Evolutionary conservation across 306 rosid species (phyloP).

Genomic region (Glycine tomentella): DNA sequence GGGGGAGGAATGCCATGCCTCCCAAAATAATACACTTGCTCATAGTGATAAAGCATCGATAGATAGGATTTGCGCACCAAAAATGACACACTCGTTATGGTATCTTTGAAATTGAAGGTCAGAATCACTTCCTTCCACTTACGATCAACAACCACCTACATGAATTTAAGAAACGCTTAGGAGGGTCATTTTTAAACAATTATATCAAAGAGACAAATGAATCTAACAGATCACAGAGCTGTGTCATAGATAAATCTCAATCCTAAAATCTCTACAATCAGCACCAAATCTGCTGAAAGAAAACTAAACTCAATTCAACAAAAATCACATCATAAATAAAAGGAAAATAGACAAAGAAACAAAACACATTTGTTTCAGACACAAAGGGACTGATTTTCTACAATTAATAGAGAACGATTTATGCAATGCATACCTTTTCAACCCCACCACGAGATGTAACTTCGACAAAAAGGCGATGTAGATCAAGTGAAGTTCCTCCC

Average conservation of each 20-base stretch:
- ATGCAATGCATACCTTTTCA: slow-evolving; percentile 64
- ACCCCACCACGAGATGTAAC: slow-evolving; percentile 86
- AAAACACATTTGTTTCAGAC: slow-evolving; percentile 30
- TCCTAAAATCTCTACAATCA: slow-evolving; percentile 19
- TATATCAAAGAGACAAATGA: not conserved
- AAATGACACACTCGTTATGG: slow-evolving; percentile 79
- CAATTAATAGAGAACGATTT: slow-evolving; percentile 16
- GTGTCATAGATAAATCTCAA: slow-evolving; percentile 32
- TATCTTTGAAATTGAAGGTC: slow-evolving; percentile 67
- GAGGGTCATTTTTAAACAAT: no score
- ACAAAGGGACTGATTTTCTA: slow-evolving; percentile 7
- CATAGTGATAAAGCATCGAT: slow-evolving; percentile 82
- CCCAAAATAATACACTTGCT: slow-evolving; percentile 82
- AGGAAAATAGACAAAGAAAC: not conserved
- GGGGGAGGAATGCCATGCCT: slow-evolving; percentile 56
- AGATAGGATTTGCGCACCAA: slow-evolving; percentile 74
- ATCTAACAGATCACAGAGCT: no score
- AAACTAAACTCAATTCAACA: slow-evolving; percentile 27
- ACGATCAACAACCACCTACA: slow-evolving; percentile 76
- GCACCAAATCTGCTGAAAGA: slow-evolving; percentile 29
- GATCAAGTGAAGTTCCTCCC: slow-evolving; percentile 82
- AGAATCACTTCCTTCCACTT: slow-evolving; percentile 81
- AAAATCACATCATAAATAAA: slow-evolving; percentile 3
- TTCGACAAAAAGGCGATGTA: slow-evolving; percentile 76
- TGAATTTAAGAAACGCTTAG: slow-evolving; percentile 35